A percentile compares a stretch with the other conserved stretches of the same genome.
Evolutionary conservation across 73 alveolate genomes (phyloP).

Genomic region (Paramecium caudatum): DNA sequence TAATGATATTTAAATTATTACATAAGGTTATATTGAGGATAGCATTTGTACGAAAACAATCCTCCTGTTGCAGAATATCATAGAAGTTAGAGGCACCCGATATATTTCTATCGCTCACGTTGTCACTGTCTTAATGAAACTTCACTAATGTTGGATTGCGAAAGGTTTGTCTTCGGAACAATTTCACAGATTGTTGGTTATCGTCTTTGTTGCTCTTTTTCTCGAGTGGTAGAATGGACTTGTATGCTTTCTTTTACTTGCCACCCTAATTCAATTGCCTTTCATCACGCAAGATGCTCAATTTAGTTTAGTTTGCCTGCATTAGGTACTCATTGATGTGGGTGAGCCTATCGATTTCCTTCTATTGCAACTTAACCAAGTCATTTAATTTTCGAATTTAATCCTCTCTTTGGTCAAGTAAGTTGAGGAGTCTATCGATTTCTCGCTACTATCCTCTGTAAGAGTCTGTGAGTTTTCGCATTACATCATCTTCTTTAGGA

Average conservation of each 20-base stretch:
- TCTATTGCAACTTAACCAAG: not conserved
- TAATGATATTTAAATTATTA: not conserved
- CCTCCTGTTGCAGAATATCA: conserved; percentile 39
- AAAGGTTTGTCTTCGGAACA: conserved; percentile 5
- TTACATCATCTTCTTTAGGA: not conserved
- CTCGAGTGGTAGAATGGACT: not conserved
- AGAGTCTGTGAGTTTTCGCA: not conserved
- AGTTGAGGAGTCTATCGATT: not conserved
- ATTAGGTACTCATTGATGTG: conserved; percentile 54
- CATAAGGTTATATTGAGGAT: conserved; percentile 23
- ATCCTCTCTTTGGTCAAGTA: not conserved
- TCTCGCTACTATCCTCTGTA: not conserved
- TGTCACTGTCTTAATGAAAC: not conserved
- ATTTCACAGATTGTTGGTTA: conserved; percentile 15
- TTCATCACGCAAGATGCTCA: conserved; percentile 47
- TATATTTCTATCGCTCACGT: not conserved
- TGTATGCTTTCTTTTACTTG: not conserved
- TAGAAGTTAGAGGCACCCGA: not conserved
- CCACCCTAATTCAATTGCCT: conserved; percentile 7
- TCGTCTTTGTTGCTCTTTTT: conserved; percentile 6
- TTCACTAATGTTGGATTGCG: conserved; percentile 44
- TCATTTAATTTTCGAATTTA: conserved; percentile 41
- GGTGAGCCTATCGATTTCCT: conserved; percentile 41
- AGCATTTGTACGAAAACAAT: conserved; percentile 51
- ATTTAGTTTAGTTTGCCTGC: conserved; percentile 17